These are phyloP conservation scores for Sphagnurus paluster DNA, from an alignment of 1,284 basidiomycete species.

Conservation along the genomic window DNA sequence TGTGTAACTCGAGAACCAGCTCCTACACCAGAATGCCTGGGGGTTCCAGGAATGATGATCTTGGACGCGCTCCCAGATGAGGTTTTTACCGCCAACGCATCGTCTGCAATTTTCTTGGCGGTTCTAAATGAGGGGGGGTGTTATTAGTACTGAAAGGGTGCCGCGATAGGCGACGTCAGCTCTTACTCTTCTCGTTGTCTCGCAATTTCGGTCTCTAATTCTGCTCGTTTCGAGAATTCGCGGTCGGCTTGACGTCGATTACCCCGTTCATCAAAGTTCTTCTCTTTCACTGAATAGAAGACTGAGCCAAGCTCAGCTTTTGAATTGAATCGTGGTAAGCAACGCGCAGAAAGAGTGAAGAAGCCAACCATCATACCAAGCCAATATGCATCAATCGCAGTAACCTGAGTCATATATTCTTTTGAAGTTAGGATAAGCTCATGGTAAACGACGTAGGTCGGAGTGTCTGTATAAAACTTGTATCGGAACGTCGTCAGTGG, in stretches of 20 bases:
- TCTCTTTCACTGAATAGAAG: slow-evolving; percentile 94
- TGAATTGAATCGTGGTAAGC: not conserved
- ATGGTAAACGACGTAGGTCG: slow-evolving; percentile 96
- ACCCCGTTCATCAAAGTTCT: slow-evolving; percentile 88
- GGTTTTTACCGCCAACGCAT: slow-evolving; percentile 60
- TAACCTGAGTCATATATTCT: slow-evolving; percentile 97
- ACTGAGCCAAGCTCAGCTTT: slow-evolving; percentile 91
- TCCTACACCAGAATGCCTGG: slow-evolving; percentile 71
- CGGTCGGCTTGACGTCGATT: slow-evolving; percentile 74
- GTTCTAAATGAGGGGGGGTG: slow-evolving; percentile 38
- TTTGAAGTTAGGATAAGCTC: slow-evolving; percentile 94
- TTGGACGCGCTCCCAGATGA: slow-evolving; percentile 59
- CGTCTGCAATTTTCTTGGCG: slow-evolving; percentile 66
- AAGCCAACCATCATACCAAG: slow-evolving; percentile 63
- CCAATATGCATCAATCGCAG: slow-evolving; percentile 95
- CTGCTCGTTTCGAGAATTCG: slow-evolving; percentile 88
- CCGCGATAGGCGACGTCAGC: not conserved
- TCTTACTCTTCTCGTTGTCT: slow-evolving; percentile 84
- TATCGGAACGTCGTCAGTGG: no score
- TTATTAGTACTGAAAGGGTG: not conserved
- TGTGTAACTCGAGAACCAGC: slow-evolving; percentile 61
- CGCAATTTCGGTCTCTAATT: slow-evolving; percentile 89
- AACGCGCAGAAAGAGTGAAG: not conserved
- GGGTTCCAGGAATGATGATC: slow-evolving; percentile 81
- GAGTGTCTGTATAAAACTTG: slow-evolving; percentile 69